Base-by-base conservation (phyloP, 73 alveolate species). In the Paramecium biaurelia region DNA sequence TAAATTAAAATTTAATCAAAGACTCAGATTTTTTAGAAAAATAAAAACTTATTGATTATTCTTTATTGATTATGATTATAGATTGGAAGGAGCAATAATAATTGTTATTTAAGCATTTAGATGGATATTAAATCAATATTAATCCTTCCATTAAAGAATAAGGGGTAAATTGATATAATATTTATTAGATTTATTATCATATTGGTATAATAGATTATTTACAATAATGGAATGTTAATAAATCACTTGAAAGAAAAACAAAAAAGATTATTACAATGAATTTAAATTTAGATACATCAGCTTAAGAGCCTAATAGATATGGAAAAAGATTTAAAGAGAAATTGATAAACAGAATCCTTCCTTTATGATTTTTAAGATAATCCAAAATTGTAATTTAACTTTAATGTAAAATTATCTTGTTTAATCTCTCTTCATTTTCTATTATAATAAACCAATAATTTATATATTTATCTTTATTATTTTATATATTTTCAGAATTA, bases 201-300 rank as follows among this genome's bases (percentile, higher is more conserved):
- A 58, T 97, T 5, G 98, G 97, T 43, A 96, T 97, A 70, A 97
- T 97, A 63, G 99, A 97, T 92, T 97, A 97, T 92, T 92, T 97
- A 43, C 96, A 97, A 72, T 92, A 92, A 76, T 97, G 93, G 95
- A 97, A 96, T 93, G 85, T 92, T 34, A 97, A 93, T 63, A 97
- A 97, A 93, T 92, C 76, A 28, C 49, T 94, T n/a, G 99, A 97
- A 87, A 79, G 90, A 89, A 57, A 57, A 47, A 37, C 93, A 14
- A 97, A 97, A 85, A 95, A 93, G 28, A n/a, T 96, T 15, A 70
- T 95, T 72, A 70, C 92, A 87, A 92, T 88, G 86, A 70, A 85
- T 76, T 18, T 37, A 32, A 96, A 97, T 24, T 97, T 96, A 32
- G 97, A 97, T 82, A 97, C 96, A 23, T 96, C 99, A 0, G 95